These are phyloP conservation scores for Antitrichia curtipendula DNA, from an alignment of 225 moss, liverwort and hornwort species.

Conservation along the genomic window DNA sequence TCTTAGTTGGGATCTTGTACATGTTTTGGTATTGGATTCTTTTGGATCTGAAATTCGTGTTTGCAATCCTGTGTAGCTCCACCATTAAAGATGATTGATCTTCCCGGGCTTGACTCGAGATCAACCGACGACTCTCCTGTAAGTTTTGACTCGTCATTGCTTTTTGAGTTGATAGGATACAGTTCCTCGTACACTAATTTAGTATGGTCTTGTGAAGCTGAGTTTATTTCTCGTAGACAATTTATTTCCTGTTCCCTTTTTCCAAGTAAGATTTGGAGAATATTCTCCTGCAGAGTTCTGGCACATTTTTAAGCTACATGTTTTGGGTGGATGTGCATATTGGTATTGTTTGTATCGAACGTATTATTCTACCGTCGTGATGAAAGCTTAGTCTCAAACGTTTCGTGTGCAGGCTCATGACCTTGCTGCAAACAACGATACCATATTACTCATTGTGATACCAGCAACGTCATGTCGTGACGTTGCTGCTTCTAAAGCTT, in stretches of 20 bases:
- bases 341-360: neutral
- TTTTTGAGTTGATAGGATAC: neutral
- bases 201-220: neutral
- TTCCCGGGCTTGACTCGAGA: conserved; percentile 80
- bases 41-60: neutral
- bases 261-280: neutral
- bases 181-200: neutral
- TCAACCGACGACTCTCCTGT: conserved; percentile 82
- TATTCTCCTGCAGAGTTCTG: neutral
- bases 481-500: conserved; percentile 73
- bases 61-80: conserved; percentile 39
- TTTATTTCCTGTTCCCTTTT: neutral
- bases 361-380: neutral
- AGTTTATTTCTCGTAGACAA: neutral
- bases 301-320: neutral
- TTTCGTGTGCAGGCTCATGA: conserved; percentile 62
- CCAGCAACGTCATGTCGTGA: conserved; percentile 85
- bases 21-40: neutral
- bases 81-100: conserved; percentile 86
- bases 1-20: neutral
- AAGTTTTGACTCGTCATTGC: conserved; percentile 3
- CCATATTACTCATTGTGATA: conserved; percentile 83
- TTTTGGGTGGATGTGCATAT: neutral
- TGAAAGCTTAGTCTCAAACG: neutral
- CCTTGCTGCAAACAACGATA: conserved; percentile 74